Evolutionary conservation across 2,329 filamentous ascomycete genomes (phyloP), one percentile per base, ranked within the genome.

Genomic region (Xylariaceae sp.): DNA sequence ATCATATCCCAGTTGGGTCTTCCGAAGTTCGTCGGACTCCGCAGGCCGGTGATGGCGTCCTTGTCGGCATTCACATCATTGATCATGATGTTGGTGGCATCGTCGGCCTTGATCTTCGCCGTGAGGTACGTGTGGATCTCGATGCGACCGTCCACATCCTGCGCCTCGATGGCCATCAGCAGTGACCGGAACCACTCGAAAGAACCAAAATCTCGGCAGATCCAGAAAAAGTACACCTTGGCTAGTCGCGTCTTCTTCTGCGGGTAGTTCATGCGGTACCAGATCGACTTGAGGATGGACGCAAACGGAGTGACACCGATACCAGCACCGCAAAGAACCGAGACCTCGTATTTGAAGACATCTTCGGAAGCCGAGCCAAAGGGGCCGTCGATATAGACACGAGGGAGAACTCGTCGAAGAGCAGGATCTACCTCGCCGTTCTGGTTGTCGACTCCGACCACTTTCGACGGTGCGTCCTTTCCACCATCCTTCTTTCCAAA

Each of bases 181-280:
- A 96, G 78, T 23, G 89, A 93, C 46, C 90, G 84, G 82, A 95
- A 95, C 91, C 91, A 96, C 79, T 95, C 91, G 68, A 95, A 93
- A 0, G 89, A 92, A 29, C 88, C 90, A 69, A 94, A 94, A 74
- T 95, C 91, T 74, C 91, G 84, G 80, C 91, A 94, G 61, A 95
- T 87, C 91, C 91, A 95, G 83, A 95, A 92, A 79, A 95, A 95
- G 79, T 95, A 96, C 21, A 96, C 90, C 75, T 95, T 96, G 69
- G 87, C 83, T 39, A 96, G 81, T 3, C 90, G 82, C 2, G 90
- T 93, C 77, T 89, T 89, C 74, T 88, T 85, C 72, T 91, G 87
- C 2, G 89, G 89, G 75, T 91, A 93, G 81, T 92, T 94, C 88
- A 94, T 92, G 46, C 91, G 86, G 79, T 95, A 96, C 91, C 91